Evolutionary conservation across 306 rosid genomes (phyloP).

Genomic region (Albizia julibrissin): DNA sequence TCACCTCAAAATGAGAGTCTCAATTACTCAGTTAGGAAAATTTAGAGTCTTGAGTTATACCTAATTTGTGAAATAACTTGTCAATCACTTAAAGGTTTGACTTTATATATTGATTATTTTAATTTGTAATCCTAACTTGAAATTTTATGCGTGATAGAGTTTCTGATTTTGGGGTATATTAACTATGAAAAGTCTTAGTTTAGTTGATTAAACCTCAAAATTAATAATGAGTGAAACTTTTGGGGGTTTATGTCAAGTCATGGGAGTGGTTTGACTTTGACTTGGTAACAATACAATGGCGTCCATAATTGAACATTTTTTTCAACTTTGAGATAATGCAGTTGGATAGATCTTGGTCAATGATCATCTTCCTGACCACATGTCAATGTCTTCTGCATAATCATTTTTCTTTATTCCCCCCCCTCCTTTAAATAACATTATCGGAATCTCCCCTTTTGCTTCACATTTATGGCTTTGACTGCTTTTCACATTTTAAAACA

Average conservation of each 20-base stretch:
- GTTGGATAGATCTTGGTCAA: conserved; percentile 31
- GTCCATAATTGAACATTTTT: conserved; percentile 24
- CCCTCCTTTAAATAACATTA: neutral
- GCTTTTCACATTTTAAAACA: neutral
- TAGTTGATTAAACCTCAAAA: neutral
- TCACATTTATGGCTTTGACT: neutral
- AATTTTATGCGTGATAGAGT: neutral
- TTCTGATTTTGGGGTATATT: neutral
- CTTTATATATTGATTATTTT: neutral
- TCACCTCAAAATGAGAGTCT: neutral
- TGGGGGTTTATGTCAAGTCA: conserved; percentile 15
- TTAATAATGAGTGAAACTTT: neutral
- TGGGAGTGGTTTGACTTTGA: conserved; percentile 41
- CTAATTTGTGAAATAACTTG: too few relatives aligned
- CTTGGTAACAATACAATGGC: conserved; percentile 19
- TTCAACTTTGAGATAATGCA: neutral
- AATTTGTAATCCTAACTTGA: neutral
- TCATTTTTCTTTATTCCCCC: neutral
- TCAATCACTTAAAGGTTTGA: neutral
- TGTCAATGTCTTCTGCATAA: neutral
- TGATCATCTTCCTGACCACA: conserved; percentile 26
- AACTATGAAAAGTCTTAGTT: neutral
- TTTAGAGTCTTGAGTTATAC: neutral
- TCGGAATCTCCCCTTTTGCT: neutral
- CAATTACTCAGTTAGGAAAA: neutral